Percentiles rank a stretch among this genome's conserved stretches.
Evolutionary conservation across 1,284 basidiomycete species (phyloP).

Genomic region (Pseudozyma hubeiensis): DNA sequence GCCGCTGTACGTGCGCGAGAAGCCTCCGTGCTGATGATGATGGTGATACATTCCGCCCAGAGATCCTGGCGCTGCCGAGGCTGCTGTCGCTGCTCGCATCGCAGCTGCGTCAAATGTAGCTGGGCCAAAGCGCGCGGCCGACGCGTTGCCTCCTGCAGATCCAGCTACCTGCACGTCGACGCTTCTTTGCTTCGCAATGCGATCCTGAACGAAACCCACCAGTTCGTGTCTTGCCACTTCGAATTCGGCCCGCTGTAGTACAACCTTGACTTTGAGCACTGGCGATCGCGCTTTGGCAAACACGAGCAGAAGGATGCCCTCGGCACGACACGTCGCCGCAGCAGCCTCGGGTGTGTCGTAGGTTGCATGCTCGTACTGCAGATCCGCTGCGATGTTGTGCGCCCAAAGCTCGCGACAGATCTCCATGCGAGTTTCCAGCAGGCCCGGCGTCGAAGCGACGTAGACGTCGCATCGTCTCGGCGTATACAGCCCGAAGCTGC

Average conservation of each 20-base stretch:
- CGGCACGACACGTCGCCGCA: slow-evolving; percentile 62
- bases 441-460: slow-evolving; percentile 80
- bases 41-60: slow-evolving; percentile 29
- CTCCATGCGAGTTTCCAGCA: slow-evolving; percentile 81
- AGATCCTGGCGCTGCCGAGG: slow-evolving; percentile 14
- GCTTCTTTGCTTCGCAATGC: slow-evolving; percentile 55
- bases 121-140: slow-evolving; percentile 10
- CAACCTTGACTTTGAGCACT: slow-evolving; percentile 62
- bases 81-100: slow-evolving; percentile 21
- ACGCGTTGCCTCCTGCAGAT: slow-evolving; percentile 12
- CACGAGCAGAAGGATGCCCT: slow-evolving; percentile 65
- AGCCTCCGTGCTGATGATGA: slow-evolving; percentile 33
- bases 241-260: slow-evolving; percentile 57
- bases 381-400: slow-evolving; percentile 82
- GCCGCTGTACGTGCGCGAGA: slow-evolving; percentile 37
- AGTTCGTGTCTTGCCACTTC: slow-evolving; percentile 61
- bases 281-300: slow-evolving; percentile 55
- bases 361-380: slow-evolving; percentile 76
- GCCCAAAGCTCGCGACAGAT: slow-evolving; percentile 82
- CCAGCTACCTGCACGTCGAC: slow-evolving; percentile 47
- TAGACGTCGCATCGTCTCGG: slow-evolving; percentile 81
- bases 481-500: slow-evolving; percentile 87
- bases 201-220: slow-evolving; percentile 54
- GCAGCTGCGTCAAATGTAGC: slow-evolving; percentile 19
- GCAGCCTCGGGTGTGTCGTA: slow-evolving; percentile 60